A percentile compares a stretch with the other conserved stretches of the same genome.
Evolutionary conservation across 2,329 filamentous ascomycete genomes (phyloP).

Genomic region (Endoconidiophora laricicola): DNA sequence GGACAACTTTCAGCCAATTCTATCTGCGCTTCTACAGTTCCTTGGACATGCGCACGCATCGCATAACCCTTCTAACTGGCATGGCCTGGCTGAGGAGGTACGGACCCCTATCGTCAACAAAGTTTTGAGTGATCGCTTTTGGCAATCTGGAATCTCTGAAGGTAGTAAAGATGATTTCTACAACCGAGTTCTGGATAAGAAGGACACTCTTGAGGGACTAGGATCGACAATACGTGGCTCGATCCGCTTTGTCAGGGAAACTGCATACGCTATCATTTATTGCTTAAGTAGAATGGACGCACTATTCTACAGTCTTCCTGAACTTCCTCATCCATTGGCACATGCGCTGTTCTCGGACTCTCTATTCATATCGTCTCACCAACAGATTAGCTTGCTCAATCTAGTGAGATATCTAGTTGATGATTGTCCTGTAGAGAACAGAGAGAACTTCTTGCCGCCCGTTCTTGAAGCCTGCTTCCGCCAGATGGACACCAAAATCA

Average conservation of each 20-base stretch:
- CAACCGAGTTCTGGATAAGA: constrained; percentile 74
- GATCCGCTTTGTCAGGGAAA: constrained; percentile 77
- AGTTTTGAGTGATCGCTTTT: constrained; percentile 87
- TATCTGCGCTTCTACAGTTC: constrained; percentile 75
- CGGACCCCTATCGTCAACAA: constrained; percentile 53
- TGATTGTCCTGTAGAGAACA: constrained; percentile 67
- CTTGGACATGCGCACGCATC: constrained; percentile 82
- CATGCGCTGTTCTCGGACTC: constrained; percentile 73
- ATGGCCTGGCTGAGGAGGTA: constrained; percentile 57
- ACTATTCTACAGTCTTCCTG: constrained; percentile 78
- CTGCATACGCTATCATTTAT: constrained; percentile 85
- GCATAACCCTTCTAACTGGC: constrained; percentile 76
- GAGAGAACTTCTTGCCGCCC: constrained; percentile 67
- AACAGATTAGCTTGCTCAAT: constrained; percentile 84
- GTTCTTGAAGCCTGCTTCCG: constrained; percentile 68
- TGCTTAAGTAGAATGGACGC: constrained; percentile 77
- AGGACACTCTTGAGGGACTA: constrained; percentile 77
- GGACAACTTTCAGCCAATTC: constrained; percentile 60
- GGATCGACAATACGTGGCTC: constrained; percentile 84
- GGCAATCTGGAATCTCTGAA: constrained; percentile 92
- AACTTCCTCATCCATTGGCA: constrained; percentile 68
- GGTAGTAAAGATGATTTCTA: constrained; percentile 97
- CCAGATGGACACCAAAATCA: constrained; percentile 77
- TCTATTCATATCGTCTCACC: constrained; percentile 71
- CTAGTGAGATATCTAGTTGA: constrained; percentile 79